Evolutionary conservation across 371 early-diverging fungal species (phyloP), one percentile per base, ranked within the genome.

Genomic region (Mortierella sp.): DNA sequence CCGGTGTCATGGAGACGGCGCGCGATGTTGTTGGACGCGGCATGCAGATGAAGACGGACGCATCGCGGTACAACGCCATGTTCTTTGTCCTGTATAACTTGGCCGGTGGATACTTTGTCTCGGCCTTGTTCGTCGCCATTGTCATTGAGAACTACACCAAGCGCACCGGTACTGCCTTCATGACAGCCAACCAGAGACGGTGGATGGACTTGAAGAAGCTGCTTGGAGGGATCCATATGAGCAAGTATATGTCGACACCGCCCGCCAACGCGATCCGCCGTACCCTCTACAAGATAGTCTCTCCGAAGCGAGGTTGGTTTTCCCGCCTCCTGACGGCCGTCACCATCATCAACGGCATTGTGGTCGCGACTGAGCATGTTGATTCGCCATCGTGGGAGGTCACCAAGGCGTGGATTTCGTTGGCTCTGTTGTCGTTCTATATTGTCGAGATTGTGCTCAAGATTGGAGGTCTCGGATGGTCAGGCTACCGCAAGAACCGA

Each of bases 121-220:
- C 93, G 19, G 89, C 92, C 5, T 66, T 93, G 63, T 94, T 94
- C 80, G 85, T 94, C 39, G 93, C 93, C 11, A 91, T 94, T 31
- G 90, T 94, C 8, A 90, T 93, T 41, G 91, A 92, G 40, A 92
- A 92, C 79, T 93, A 90, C 73, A 89, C 91, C 6, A 88, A 86
- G 63, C 86, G 91, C 70, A 92, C 90, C 29, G 93, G 93, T 6
- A 89, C 89, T 10, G 92, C 93, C 0, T 92, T 89, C 79, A 76
- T 93, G 64, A 93, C 94, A 0, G 88, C 88, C 7, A 91, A 94
- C 68, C 94, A 94, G 73, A 86, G 90, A 37, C 88, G 92, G 53
- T 94, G 93, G 93, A 81, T 92, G 61, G 93, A 94, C 80, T 76
- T 94, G 61, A 89, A 91, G 70, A 92, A 92, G 69, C 86, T 92